Base-by-base conservation (phyloP, 2,329 filamentous ascomycete genomes). In the Bipolaris cookei region DNA sequence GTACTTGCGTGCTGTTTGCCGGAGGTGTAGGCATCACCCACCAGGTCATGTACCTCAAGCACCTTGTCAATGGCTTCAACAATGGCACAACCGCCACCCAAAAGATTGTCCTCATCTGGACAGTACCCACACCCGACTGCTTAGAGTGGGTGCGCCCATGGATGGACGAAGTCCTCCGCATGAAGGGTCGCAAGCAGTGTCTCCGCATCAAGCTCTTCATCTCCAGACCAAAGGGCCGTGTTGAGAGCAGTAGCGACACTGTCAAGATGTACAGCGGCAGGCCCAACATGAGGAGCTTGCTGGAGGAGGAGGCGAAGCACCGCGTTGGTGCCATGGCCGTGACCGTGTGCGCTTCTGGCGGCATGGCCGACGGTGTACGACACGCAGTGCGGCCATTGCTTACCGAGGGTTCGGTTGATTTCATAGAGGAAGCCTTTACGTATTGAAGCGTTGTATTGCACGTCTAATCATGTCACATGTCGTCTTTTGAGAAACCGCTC, bases 11-110 rank as follows among this genome's bases (percentile, higher is more conserved):
- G 74, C 83, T 94, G 37, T 91, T 94, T 71, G 90, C 90, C 0
- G 90, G 90, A 55, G 90, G 90, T 67, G 88, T 93, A 11, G 90
- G 90, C 61, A 90, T 94, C 67, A 92, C 90, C 1, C 90, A 94
- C 67, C 89, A 90, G 62, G 86, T 92, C 23, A 88, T 89, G 50
- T 89, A 91, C 72, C 84, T 93, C 37, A 86, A 88, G 55, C 86
- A 91, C 62, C 83, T 94, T 1, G 85, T 93, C 25, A 80, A 82
- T 5, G 89, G 89, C 37, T 90, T 85, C 73, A 82, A 83, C 58
- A 86, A 88, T 61, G 87, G 87, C 55, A 91, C 87, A 0, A 87
- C 89, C 5, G 88, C 89, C 1, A 86, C 88, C 1, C 86, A 88
- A 61, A 90, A 88, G 72, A 82, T 93, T 47, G 81, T 91, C 4